Evolutionary conservation across 768 basidiomycete species (phyloP).

Genomic region (Galerina marginata): DNA sequence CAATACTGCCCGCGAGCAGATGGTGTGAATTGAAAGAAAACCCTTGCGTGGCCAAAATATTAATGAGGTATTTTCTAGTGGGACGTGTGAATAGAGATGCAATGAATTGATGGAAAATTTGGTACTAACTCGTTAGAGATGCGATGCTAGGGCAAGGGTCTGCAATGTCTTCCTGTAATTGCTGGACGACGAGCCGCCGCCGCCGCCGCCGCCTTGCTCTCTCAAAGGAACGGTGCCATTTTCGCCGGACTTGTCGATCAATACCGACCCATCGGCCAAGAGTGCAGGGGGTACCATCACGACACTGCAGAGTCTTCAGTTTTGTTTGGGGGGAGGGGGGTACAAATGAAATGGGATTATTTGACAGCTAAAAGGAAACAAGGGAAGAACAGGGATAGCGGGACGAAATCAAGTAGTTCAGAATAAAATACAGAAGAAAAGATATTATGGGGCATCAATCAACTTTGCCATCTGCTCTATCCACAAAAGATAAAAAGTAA

Average conservation of each 20-base stretch:
- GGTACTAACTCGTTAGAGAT: neutral
- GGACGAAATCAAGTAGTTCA: neutral
- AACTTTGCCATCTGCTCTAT: neutral
- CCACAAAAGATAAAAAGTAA: neutral
- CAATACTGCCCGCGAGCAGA: neutral
- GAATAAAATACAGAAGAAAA: conserved; percentile 6
- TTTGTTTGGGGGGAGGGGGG: neutral
- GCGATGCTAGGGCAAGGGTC: neutral
- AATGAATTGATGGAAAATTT: conserved; percentile 9
- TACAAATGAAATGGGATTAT: neutral
- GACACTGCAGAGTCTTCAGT: neutral
- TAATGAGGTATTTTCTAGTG: neutral
- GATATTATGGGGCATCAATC: neutral
- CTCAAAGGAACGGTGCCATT: neutral
- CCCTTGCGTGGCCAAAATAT: neutral
- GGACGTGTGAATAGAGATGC: conserved; percentile 9
- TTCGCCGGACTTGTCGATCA: neutral
- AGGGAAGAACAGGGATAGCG: neutral
- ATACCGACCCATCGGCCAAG: neutral
- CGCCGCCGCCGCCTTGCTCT: neutral
- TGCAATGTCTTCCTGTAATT: conserved; percentile 4
- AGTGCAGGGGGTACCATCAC: neutral
- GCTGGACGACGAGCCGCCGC: neutral
- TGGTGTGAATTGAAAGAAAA: conserved; percentile 3
- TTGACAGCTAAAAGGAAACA: neutral